Evolutionary conservation across 345 rosid genomes (phyloP).

Genomic region (Turnera subulata): DNA sequence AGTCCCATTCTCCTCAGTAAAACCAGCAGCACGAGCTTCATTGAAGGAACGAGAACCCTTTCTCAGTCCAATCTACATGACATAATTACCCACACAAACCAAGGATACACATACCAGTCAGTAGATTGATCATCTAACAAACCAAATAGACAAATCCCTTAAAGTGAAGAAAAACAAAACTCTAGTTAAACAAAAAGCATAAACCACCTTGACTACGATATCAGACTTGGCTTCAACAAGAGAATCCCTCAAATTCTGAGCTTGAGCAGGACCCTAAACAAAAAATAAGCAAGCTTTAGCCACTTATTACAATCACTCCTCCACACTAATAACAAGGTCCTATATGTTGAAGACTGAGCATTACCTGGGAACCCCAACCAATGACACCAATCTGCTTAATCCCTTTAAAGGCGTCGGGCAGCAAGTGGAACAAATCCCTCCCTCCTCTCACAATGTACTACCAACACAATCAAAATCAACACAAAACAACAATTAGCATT

Average conservation of each 20-base stretch:
- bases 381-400: constrained; percentile 90
- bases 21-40: constrained; percentile 89
- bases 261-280: too few relatives aligned
- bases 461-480: not conserved
- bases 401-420: constrained; percentile 83
- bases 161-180: not conserved
- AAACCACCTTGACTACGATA: constrained; percentile 69
- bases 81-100: not conserved
- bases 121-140: too few relatives aligned
- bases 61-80: constrained; percentile 70
- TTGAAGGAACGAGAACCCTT: constrained; percentile 81
- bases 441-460: constrained; percentile 98
- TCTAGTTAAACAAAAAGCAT: not conserved
- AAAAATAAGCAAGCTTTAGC: too few relatives aligned
- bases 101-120: not conserved
- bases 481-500: not conserved
- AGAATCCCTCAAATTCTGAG: constrained; percentile 90
- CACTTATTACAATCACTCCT: too few relatives aligned
- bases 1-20: constrained; percentile 81
- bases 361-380: constrained; percentile 99
- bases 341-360: too few relatives aligned
- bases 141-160: not conserved
- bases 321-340: too few relatives aligned
- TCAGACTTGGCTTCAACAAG: constrained; percentile 77
- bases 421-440: constrained; percentile 74